Percentiles rank a stretch among this genome's conserved stretches.
These are phyloP conservation scores for Tricholoma terreum DNA, from an alignment of 768 basidiomycete genomes.

Conservation along the genomic window DNA sequence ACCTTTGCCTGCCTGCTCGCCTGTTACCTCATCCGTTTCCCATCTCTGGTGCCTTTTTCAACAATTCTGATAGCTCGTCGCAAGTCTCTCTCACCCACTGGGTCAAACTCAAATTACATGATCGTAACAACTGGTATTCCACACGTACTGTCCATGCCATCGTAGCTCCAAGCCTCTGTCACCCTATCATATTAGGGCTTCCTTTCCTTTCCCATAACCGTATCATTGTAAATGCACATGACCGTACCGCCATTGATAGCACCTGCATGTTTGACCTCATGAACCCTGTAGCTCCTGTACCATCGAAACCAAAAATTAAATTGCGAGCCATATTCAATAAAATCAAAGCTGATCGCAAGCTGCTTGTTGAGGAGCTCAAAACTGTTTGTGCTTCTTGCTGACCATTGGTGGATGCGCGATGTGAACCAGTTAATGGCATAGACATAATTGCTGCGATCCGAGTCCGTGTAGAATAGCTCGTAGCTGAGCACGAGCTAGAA, in stretches of 20 bases:
- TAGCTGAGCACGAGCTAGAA: not conserved
- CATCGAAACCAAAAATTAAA: not conserved
- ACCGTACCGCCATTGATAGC: not conserved
- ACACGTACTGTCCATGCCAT: not conserved
- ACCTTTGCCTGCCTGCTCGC: not conserved
- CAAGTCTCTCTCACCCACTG: too few relatives aligned
- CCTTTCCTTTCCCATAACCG: not conserved
- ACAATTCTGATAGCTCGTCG: too few relatives aligned
- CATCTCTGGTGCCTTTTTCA: too few relatives aligned
- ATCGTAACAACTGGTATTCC: too few relatives aligned
- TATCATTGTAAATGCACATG: not conserved
- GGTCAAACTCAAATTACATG: too few relatives aligned
- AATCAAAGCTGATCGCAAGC: not conserved
- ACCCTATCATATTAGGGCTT: not conserved
- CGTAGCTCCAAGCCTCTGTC: too few relatives aligned
- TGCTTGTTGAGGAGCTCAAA: not conserved
- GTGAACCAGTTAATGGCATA: too few relatives aligned
- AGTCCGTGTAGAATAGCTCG: not conserved
- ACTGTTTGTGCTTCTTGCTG: not conserved
- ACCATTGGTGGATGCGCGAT: not conserved
- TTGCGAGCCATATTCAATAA: not conserved
- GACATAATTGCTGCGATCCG: not conserved
- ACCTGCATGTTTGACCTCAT: not conserved
- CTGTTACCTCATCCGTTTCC: not conserved
- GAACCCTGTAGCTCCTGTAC: not conserved